These are phyloP conservation scores for Paramecium bursaria DNA, from an alignment of 73 alveolate species.

Conservation along the genomic window DNA sequence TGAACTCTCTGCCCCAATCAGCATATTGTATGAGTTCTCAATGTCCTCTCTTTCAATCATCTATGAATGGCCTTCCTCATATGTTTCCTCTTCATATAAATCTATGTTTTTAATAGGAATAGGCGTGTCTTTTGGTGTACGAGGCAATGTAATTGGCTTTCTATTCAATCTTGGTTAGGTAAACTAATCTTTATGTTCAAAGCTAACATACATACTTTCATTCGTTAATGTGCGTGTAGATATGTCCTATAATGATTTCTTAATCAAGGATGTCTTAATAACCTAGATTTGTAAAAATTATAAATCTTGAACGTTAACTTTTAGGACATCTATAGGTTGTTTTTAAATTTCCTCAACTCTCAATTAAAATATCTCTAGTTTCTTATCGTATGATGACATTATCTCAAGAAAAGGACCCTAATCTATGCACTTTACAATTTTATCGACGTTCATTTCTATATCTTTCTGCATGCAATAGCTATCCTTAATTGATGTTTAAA, in stretches of 20 bases:
- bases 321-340: constrained; percentile 48
- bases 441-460: constrained; percentile 24
- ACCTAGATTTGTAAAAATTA: background rate
- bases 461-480: constrained; percentile 37
- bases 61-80: constrained; percentile 59
- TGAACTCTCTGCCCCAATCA: constrained; percentile 19
- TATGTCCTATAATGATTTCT: constrained; percentile 9
- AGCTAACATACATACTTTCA: constrained; percentile 39
- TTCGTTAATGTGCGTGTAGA: constrained; percentile 19
- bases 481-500: constrained; percentile 25
- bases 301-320: background rate
- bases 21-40: constrained; percentile 53
- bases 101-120: constrained; percentile 37
- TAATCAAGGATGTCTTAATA: constrained; percentile 25
- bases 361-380: background rate
- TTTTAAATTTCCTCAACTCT: constrained; percentile 14
- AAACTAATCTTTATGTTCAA: constrained; percentile 18
- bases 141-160: background rate
- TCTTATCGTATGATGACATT: constrained; percentile 33
- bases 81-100: constrained; percentile 5
- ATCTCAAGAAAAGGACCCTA: constrained; percentile 24
- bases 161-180: background rate
- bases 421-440: constrained; percentile 14
- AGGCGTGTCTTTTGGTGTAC: constrained; percentile 28
- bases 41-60: constrained; percentile 60